Evolutionary conservation across 345 rosid genomes (phyloP), one percentile per base, ranked within the genome.

Genomic region (Psidium guajava): DNA sequence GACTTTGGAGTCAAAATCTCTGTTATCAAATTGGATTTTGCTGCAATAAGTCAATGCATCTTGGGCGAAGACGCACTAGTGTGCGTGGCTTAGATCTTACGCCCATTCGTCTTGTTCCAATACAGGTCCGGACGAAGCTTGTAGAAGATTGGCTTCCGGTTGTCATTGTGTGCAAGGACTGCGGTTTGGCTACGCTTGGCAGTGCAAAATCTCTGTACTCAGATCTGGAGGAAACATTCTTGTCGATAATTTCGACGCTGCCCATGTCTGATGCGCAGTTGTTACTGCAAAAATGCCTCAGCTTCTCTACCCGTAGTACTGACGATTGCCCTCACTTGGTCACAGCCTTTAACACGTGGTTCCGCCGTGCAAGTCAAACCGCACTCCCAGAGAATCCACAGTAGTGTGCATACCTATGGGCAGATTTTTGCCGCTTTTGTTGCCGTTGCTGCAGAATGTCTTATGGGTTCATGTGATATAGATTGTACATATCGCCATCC

Each of bases 121-220:
- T 87, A 82, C 92, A 94, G 95, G 93, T 94, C 49, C 91, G 97
- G 89, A 91, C 86, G 90, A 92, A 89, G 89, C 92, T 94, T 83
- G 93, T 94, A 49, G 91, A 89, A 86, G 91, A 91, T 81, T 94
- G 97, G 97, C 94, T 94, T 82, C 97, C 97, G 49, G 95, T 94
- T 88, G 91, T 94, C 87, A 90, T 89, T 21, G 91, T 89, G 42
- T 94, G 95, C 92, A 94, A 87, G 87, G 93, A 89, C 87, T 86
- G 82, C 32, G 87, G 86, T 36, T 89, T 91, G 1, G 92, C 94
- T 0, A 89, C 90, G 89, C 85, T 88, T 16, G 85, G 92, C 69
- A 91, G 90, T 77, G 91, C 91, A 57, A 93, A 88, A 82, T 42
- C 91, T 55, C 85, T 92, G 3, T 91, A 89, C 86, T 56, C 88